Percentiles rank a stretch among this genome's conserved stretches.
Conservation (phyloP, 169 alveolate genomes). For the Plasmodium vinckei region DNA sequence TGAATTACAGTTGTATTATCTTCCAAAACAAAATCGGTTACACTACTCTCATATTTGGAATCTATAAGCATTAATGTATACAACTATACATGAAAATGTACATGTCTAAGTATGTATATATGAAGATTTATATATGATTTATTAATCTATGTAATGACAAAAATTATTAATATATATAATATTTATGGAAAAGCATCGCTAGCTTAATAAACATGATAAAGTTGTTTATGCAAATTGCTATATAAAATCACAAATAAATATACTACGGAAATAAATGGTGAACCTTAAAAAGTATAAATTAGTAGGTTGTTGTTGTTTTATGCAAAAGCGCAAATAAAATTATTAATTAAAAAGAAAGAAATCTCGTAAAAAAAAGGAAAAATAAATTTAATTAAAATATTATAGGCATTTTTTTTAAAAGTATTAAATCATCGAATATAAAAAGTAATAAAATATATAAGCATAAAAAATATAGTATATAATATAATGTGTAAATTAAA, state of each 20-base stretch:
- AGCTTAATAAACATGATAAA: slow-evolving; percentile 5
- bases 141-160: neutral
- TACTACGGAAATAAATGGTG: neutral
- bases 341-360: slow-evolving; percentile 26
- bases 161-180: neutral
- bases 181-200: slow-evolving; percentile 7
- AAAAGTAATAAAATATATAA: slow-evolving; percentile 11
- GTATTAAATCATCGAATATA: slow-evolving; percentile 23
- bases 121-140: slow-evolving; percentile 11
- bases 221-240: slow-evolving; percentile 10
- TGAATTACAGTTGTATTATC: no score
- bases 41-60: no score
- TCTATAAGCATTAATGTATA: neutral
- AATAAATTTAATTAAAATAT: neutral
- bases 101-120: neutral
- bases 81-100: neutral
- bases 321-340: slow-evolving; percentile 32
- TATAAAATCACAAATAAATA: slow-evolving; percentile 20
- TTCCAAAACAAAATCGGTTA: no score
- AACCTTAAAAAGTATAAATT: slow-evolving; percentile 14
- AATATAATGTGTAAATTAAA: neutral
- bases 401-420: slow-evolving; percentile 37
- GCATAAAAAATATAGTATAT: slow-evolving; percentile 8
- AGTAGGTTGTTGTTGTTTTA: slow-evolving; percentile 21
- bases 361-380: slow-evolving; percentile 7